phyloP scores from a whole-genome alignment of 441 rosid genomes.

The Euphorbia celastroides region DNA sequence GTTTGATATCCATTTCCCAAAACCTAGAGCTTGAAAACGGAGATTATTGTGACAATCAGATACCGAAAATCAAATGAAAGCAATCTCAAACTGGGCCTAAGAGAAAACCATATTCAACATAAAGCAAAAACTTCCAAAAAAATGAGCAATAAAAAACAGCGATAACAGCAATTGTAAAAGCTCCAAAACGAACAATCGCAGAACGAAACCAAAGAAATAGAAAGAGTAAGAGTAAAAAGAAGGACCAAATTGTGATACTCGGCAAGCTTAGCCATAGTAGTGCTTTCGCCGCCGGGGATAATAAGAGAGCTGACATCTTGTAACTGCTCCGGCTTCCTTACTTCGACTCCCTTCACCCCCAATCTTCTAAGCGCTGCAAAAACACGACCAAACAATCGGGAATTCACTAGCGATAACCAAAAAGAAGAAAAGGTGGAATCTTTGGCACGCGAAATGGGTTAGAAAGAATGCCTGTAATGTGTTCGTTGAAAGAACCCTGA shows the following conservation, averaged over 20 bases:
- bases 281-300: constrained; percentile 97
- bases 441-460: not conserved
- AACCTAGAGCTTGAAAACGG: too few relatives aligned
- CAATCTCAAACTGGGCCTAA: too few relatives aligned
- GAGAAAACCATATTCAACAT: not conserved
- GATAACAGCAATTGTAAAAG: not conserved
- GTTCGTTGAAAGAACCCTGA: constrained; percentile 96
- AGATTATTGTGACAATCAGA: too few relatives aligned
- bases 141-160: too few relatives aligned
- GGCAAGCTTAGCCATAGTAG: constrained; percentile 98
- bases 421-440: not conserved
- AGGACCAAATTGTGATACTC: constrained; percentile 71
- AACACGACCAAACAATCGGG: not conserved
- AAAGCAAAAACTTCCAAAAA: not conserved
- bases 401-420: not conserved
- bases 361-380: constrained; percentile 57
- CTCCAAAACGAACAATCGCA: not conserved
- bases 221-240: not conserved
- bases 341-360: constrained; percentile 82
- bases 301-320: constrained; percentile 62
- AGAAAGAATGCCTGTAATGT: constrained; percentile 51
- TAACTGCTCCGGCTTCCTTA: constrained; percentile 85
- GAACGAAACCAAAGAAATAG: not conserved
- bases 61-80: too few relatives aligned
- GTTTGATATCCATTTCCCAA: too few relatives aligned